Percentiles rank a stretch among this genome's conserved stretches.
These are phyloP conservation scores for Kluyveromyces dobzhanskii DNA, from an alignment of 805 yeast species.

Conservation along the genomic window DNA sequence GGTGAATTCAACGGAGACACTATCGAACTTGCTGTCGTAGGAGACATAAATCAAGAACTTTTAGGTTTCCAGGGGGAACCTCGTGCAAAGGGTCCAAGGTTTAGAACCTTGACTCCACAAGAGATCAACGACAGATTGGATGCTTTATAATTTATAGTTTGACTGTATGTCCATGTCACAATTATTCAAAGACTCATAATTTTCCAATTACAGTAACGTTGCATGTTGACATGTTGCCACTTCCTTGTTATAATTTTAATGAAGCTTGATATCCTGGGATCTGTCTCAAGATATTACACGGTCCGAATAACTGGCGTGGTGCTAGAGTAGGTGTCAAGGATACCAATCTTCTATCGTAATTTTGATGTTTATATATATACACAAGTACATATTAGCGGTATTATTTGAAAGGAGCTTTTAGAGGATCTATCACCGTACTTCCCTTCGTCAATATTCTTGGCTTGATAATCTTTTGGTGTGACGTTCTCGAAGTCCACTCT, in stretches of 20 bases:
- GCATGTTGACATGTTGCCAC: too few relatives aligned
- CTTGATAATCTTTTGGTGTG: slow-evolving; percentile 82
- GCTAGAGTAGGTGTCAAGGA: too few relatives aligned
- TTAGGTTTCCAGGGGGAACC: slow-evolving; percentile 82
- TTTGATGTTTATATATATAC: background rate
- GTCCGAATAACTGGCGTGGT: too few relatives aligned
- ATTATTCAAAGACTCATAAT: too few relatives aligned
- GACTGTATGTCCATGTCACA: too few relatives aligned
- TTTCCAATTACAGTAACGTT: too few relatives aligned
- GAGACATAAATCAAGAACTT: slow-evolving; percentile 70
- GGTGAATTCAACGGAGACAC: slow-evolving; percentile 97
- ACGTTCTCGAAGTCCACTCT: slow-evolving; percentile 86
- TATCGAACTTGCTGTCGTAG: slow-evolving; percentile 83
- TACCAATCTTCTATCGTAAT: too few relatives aligned
- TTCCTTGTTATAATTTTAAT: too few relatives aligned
- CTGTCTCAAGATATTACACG: too few relatives aligned
- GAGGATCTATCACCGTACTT: slow-evolving; percentile 85
- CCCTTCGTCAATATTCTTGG: slow-evolving; percentile 82
- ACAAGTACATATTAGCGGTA: background rate
- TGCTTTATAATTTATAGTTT: slow-evolving; percentile 47
- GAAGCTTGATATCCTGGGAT: too few relatives aligned
- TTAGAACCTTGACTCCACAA: slow-evolving; percentile 73
- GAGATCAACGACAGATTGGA: slow-evolving; percentile 95
- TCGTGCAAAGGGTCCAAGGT: slow-evolving; percentile 79
- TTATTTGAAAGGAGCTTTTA: slow-evolving; percentile 73